Base-by-base conservation (phyloP, 495 filamentous ascomycete genomes). In the Aspergillus cristatus region DNA sequence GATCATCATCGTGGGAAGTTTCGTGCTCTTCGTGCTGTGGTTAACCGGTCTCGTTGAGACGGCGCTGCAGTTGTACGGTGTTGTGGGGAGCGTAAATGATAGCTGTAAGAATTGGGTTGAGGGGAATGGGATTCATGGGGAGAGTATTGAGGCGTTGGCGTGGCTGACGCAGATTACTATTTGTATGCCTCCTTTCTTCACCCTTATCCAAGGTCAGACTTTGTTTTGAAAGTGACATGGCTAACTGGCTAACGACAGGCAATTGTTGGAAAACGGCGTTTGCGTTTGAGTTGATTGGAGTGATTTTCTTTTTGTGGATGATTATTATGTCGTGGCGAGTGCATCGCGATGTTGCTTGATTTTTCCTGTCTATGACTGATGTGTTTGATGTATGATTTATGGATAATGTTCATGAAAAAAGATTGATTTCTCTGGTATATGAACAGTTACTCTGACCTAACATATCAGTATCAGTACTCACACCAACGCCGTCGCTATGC, bases 11-110 rank as follows among this genome's bases (percentile, higher is more conserved):
- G 70, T 97, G 34, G 81, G 81, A 45, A 81, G 83, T 54, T 97
- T 99, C 69, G 83, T 99, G 48, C 79, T 96, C 39, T 91, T 96
- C 53, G 79, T 93, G 0, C 72, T 99, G 24, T 99, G 80, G 80
- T 69, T 96, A 32, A 86, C 89, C 6, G 90, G 90, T 1, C 63
- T 94, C n/a, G 78, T 99, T 53, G 89, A 94, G 50, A 82, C 86
- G 3, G 73, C 76, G 18, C 79, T 99, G 44, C 84, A 95, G 63
- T 74, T 99, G 13, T 99, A 89, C 70, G 84, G 85, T 2, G 78
- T 84, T 5, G 54, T 63, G 3, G 80, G 77, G 8, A 82, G 79
- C 38, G 78, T 97, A 40, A 85, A 77, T 60, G 71, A 70, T 42
- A 87, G 85, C 51, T 99, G 93, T 61, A 72, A 82, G 38, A 60